These are phyloP conservation scores for Colletotrichum musae DNA, from an alignment of 2,329 filamentous ascomycete species.

Conservation along the genomic window DNA sequence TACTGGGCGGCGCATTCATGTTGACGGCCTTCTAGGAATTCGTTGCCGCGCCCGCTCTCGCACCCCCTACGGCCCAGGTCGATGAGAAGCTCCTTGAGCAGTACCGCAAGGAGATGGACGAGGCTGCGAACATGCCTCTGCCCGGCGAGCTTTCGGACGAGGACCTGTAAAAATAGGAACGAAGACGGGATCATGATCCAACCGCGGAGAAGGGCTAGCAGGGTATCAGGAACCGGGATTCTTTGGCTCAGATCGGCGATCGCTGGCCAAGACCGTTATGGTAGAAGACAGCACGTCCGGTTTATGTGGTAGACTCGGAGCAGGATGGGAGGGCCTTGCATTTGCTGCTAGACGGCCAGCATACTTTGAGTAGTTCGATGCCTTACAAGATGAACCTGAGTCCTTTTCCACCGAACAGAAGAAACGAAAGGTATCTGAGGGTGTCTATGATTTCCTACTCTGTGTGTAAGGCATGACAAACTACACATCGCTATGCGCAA, in stretches of 20 bases:
- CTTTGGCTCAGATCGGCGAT: constrained; percentile 33
- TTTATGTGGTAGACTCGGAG: constrained; percentile 39
- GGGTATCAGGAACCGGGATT: constrained; percentile 34
- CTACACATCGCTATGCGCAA: constrained; percentile 14
- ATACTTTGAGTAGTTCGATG: constrained; percentile 41
- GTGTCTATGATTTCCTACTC: constrained; percentile 4
- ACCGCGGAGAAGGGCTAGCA: constrained; percentile 20
- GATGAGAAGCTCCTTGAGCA: constrained; percentile 85
- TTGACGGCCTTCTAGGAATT: constrained; percentile 78
- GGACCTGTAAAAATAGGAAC: constrained; percentile 64
- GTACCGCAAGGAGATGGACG: constrained; percentile 91
- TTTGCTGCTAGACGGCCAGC: constrained; percentile 40
- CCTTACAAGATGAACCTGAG: constrained; percentile 41
- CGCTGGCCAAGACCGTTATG: constrained; percentile 34
- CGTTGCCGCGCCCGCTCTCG: constrained; percentile 93
- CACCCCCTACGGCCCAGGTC: constrained; percentile 92
- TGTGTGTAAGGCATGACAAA: constrained; percentile 22
- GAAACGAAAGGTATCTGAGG: constrained; percentile 22
- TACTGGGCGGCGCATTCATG: constrained; percentile 46
- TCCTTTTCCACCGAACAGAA: constrained; percentile 21
- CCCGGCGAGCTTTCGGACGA: constrained; percentile 93
- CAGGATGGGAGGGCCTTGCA: constrained; percentile 35
- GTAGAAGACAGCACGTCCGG: constrained; percentile 36
- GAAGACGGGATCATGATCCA: constrained; percentile 24
- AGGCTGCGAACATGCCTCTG: constrained; percentile 85